Percentiles rank a stretch among this genome's conserved stretches.
phyloP scores from a whole-genome alignment of 176 grass and related monocot genomes.

The Oryza officinalis region DNA sequence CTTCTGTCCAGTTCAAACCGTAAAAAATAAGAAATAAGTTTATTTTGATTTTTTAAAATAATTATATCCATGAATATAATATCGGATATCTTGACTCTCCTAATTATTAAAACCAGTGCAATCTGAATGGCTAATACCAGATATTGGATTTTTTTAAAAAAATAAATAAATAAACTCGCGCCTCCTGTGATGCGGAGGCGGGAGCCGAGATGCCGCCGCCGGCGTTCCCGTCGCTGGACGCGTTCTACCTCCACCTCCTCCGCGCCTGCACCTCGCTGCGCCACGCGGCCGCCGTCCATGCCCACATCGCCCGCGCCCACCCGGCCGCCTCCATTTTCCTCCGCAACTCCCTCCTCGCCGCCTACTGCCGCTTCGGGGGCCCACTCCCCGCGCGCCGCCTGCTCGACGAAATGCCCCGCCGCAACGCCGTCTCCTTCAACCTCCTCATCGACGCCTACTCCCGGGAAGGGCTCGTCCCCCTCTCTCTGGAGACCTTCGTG shows the following conservation, averaged over 20 bases:
- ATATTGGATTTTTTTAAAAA: no score
- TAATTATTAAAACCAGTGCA: no score
- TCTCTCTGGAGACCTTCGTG: constrained; percentile 33
- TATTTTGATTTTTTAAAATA: no score
- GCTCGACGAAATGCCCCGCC: constrained; percentile 65
- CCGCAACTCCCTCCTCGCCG: constrained; percentile 53
- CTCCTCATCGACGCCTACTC: constrained; percentile 52
- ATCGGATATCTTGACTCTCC: no score
- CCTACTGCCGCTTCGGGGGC: constrained; percentile 45
- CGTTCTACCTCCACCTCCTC: constrained; percentile 48
- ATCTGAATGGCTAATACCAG: no score
- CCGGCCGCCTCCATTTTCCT: constrained; percentile 47
- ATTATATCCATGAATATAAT: no score
- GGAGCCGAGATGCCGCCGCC: not conserved
- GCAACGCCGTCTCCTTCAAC: constrained; percentile 67
- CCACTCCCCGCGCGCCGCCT: constrained; percentile 27
- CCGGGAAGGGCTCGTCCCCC: constrained; percentile 3
- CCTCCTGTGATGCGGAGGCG: no score
- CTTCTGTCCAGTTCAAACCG: no score
- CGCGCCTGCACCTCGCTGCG: constrained; percentile 26
- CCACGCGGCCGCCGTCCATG: constrained; percentile 46
- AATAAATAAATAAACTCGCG: no score
- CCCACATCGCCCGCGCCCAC: constrained; percentile 42
- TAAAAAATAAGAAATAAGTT: no score
- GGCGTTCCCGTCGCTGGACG: constrained; percentile 33